A percentile compares a stretch with the other conserved stretches of the same genome.
These are phyloP conservation scores for Colletotrichum scovillei DNA, from an alignment of 2,329 filamentous ascomycete species.

Conservation along the genomic window DNA sequence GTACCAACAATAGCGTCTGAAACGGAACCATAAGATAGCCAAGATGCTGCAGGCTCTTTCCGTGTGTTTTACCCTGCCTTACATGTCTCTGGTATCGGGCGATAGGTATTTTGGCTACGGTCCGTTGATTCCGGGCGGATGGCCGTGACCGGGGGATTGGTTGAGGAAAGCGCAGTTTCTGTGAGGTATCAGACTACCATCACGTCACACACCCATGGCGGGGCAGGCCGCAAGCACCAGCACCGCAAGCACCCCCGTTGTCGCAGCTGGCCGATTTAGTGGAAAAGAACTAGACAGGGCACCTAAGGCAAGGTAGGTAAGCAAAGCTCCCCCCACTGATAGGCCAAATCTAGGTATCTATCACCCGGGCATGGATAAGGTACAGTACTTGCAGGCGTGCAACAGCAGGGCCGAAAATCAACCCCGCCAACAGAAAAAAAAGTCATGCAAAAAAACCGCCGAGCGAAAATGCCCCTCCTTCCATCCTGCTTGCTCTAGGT, in stretches of 20 bases:
- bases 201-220: conserved; percentile 37
- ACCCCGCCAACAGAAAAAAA: conserved; percentile 40
- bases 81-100: not conserved
- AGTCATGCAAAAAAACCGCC: conserved; percentile 27
- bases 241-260: not conserved
- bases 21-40: conserved; percentile 12
- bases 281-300: not conserved
- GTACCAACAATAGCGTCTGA: conserved; percentile 6
- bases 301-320: too few species aligned
- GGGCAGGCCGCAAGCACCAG: conserved; percentile 9
- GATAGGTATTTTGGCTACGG: not conserved
- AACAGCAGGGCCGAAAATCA: conserved; percentile 7
- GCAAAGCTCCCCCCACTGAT: conserved; percentile 28
- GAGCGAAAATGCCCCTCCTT: conserved; percentile 3
- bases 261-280: not conserved
- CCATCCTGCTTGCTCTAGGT: not conserved
- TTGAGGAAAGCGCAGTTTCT: conserved; percentile 11
- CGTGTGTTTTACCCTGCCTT: not conserved
- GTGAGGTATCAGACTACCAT: conserved; percentile 34
- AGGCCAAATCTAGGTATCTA: not conserved
- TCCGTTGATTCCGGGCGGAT: not conserved
- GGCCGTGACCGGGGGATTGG: not conserved
- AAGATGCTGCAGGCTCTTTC: not conserved
- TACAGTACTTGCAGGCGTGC: not conserved
- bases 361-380: too few species aligned